Percentiles rank a stretch among this genome's conserved stretches.
Evolutionary conservation across 2,329 filamentous ascomycete genomes (phyloP).

Genomic region (Venturia pyrina): DNA sequence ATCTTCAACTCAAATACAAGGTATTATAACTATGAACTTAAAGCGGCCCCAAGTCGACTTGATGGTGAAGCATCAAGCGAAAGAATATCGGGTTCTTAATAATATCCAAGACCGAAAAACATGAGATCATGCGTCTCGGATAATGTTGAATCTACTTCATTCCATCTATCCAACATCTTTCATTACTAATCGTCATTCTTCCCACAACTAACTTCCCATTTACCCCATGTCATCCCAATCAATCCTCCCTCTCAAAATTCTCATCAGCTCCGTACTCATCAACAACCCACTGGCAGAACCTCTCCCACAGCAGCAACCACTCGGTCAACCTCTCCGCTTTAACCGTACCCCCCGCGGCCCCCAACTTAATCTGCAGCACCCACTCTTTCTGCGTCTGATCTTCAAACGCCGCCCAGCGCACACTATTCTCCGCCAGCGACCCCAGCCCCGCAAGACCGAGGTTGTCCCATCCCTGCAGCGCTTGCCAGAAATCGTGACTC

Average conservation of each 20-base stretch:
- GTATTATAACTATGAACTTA: no score
- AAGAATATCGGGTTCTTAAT: no score
- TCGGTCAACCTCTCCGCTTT: slow-evolving; percentile 65
- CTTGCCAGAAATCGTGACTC: slow-evolving; percentile 92
- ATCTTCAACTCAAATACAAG: no score
- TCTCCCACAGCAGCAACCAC: slow-evolving; percentile 77
- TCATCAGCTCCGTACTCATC: slow-evolving; percentile 55
- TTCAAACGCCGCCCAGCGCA: slow-evolving; percentile 82
- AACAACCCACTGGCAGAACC: slow-evolving; percentile 84
- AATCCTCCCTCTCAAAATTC: slow-evolving; percentile 26
- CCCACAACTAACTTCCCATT: neutral
- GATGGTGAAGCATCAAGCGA: no score
- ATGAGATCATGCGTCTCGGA: neutral
- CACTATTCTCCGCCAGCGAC: slow-evolving; percentile 82
- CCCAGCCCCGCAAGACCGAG: slow-evolving; percentile 79
- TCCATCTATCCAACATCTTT: neutral
- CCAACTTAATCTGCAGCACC: slow-evolving; percentile 62
- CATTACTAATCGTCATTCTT: neutral
- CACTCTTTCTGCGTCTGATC: slow-evolving; percentile 64
- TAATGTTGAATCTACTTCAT: neutral
- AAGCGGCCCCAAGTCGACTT: no score
- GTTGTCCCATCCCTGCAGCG: slow-evolving; percentile 83
- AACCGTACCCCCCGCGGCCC: slow-evolving; percentile 58
- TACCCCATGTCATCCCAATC: no score
- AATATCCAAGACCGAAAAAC: no score